Evolutionary conservation across 2,329 filamentous ascomycete species (phyloP), one percentile per base, ranked within the genome.

Genomic region (Sarocladiaceae sp.): DNA sequence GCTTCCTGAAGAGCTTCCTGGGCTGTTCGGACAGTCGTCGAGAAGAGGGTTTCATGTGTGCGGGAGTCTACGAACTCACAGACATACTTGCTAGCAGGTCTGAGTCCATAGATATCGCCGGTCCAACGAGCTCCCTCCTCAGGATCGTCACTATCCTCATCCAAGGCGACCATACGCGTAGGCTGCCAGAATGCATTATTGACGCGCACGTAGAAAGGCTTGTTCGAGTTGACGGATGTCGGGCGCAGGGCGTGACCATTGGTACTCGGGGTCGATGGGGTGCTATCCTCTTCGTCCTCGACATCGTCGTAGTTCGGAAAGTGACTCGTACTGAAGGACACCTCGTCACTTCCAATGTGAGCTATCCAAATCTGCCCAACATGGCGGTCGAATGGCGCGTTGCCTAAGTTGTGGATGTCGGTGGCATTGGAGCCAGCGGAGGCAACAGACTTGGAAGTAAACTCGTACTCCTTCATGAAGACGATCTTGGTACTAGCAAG

Each of bases 401-500:
- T 86, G 52, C 82, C 83, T 60, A 88, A 73, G 64, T 87, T 84
- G 65, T 88, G 82, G 59, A 84, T 81, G 57, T 88, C 83, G 58
- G 82, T 87, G 55, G 82, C 81, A 59, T 86, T 83, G 53, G 85
- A 82, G 56, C 83, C 83, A 24, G 78, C 80, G 42, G 82, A 83
- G 65, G 89, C 85, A 45, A 79, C 78, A 48, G 83, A 77, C 47
- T 83, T 81, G 60, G 86, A 82, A 52, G 86, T 91, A 60, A 94
- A 78, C 66, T 89, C 85, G 55, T 88, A 87, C 65, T 89, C 90
- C 68, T 95, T 93, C 59, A 94, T 83, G 67, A 95, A 88, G 55
- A 93, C 91, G 61, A 96, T 90, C 73, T 96, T 96, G 59, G 90
- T 95, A 67, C 88, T 95, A 43, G 90, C 90, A 55, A 96, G 78